A percentile compares a stretch with the other conserved stretches of the same genome.
phyloP scores from a whole-genome alignment of 805 yeast genomes.

The Candida sakaeoensis region DNA sequence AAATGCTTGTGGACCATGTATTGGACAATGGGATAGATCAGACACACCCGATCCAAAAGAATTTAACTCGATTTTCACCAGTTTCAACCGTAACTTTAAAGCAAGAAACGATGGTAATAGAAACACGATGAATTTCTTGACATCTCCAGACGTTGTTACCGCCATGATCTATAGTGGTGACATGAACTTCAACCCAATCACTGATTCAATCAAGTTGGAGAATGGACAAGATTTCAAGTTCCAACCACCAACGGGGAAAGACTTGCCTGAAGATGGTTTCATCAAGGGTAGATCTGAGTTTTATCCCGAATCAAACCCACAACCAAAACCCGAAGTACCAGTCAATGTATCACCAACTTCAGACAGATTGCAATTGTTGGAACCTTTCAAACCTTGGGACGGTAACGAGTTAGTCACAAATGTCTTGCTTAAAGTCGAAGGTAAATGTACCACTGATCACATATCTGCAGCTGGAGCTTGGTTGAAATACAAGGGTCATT shows the following conservation, averaged over 20 bases:
- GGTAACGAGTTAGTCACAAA: conserved; percentile 77
- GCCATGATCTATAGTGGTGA: conserved; percentile 96
- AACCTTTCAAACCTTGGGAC: conserved; percentile 84
- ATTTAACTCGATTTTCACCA: conserved; percentile 87
- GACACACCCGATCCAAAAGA: conserved; percentile 65
- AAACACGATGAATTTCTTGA: conserved; percentile 93
- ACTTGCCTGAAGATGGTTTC: conserved; percentile 78
- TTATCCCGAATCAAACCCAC: conserved; percentile 70
- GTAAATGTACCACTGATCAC: conserved; percentile 98
- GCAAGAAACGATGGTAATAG: conserved; percentile 99
- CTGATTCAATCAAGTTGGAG: conserved; percentile 71
- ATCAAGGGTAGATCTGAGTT: conserved; percentile 69
- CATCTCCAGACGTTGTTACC: conserved; percentile 98
- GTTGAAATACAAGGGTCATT: conserved; percentile 97
- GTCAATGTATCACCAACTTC: conserved; percentile 82
- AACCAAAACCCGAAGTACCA: conserved; percentile 53
- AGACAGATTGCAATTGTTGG: conserved; percentile 85
- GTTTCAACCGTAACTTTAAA: conserved; percentile 96
- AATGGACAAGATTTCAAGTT: conserved; percentile 76
- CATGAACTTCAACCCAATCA: conserved; percentile 85
- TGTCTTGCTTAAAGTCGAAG: conserved; percentile 86
- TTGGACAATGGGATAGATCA: conserved; percentile 98
- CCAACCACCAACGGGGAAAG: conserved; percentile 76
- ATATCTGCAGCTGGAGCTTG: conserved; percentile 98
- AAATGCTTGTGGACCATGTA: conserved; percentile 99